A percentile compares a stretch with the other conserved stretches of the same genome.
Conservation (phyloP, 208 protist genomes). For the Angomonas desouzai region DNA sequence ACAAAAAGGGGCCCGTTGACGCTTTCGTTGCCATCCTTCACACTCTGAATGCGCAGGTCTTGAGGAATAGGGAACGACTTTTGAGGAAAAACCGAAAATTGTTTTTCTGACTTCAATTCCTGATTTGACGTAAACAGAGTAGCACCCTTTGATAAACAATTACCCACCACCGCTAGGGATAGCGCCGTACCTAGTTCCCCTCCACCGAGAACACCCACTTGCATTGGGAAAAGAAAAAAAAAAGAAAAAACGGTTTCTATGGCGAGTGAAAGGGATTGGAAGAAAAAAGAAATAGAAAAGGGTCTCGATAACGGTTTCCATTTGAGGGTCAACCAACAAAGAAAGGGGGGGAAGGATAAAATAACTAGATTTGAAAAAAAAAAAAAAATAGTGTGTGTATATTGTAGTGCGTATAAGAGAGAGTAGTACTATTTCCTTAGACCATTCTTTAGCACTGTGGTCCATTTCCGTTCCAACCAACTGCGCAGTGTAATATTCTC, state of each 20-base stretch:
- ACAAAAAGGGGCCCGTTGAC: not conserved
- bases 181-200: constrained; percentile 71
- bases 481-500: constrained; percentile 62
- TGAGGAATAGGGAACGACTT: not conserved
- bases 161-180: constrained; percentile 49
- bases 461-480: constrained; percentile 64
- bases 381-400: constrained; percentile 16
- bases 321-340: no score
- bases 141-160: not conserved
- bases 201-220: constrained; percentile 47
- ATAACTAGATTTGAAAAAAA: constrained; percentile 9
- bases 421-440: not conserved
- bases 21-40: not conserved
- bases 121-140: not conserved
- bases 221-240: no score
- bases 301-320: no score
- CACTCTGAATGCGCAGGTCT: not conserved
- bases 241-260: no score
- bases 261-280: not conserved
- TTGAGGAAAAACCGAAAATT: not conserved
- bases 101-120: not conserved
- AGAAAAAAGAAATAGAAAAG: constrained; percentile 14
- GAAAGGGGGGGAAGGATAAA: no score
- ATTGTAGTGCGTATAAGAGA: not conserved
- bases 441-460: constrained; percentile 8